Base-by-base conservation (phyloP, 1,139 yeast species). In the Candida neerlandica region DNA sequence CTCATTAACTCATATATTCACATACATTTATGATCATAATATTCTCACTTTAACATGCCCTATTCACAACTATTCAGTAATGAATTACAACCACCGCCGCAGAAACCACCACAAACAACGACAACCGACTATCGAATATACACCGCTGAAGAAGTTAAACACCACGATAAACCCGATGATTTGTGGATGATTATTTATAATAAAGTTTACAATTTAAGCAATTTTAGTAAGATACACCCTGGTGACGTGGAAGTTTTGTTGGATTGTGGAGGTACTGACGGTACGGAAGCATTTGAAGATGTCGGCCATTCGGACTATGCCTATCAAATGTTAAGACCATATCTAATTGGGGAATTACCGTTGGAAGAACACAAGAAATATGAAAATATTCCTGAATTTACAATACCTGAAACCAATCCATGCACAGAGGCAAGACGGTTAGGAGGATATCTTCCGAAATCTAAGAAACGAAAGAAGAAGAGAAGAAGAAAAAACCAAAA, bases 241-340 rank as follows among this genome's bases (percentile, higher is more conserved):
- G 92, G 91, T 4, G 91, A 91, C 2, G 77, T 80, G 0, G 89
- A 84, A 55, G 87, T 85, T 5, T 65, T 86, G 42, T 67, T 81
- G 53, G 89, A 85, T 53, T 84, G 86, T 62, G 89, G 84, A 6
- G 92, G 92, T 0, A 79, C 77, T n/a, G 91, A 86, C 65, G 89
- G 87, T 5, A 83, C 90, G 0, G 79, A 71, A 51, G 80, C 82
- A 5, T 82, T 82, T 59, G 79, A 74, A 52, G 81, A 77, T 55
- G 81, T 77, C 18, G 78, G 72, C n/a, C 81, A 77, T 59, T 73
- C 78, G 2, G 72, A 72, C 45, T 73, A 68, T 52, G 80, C 81
- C 1, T 58, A 69, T 16, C 61, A 62, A 39, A 73, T 76, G 78
- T 57, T 77, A 5, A 61, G 54, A 6, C 78, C 80, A 1, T 73